Conservation (phyloP, 768 basidiomycete species). For the Pulveroboletus sp. region DNA sequence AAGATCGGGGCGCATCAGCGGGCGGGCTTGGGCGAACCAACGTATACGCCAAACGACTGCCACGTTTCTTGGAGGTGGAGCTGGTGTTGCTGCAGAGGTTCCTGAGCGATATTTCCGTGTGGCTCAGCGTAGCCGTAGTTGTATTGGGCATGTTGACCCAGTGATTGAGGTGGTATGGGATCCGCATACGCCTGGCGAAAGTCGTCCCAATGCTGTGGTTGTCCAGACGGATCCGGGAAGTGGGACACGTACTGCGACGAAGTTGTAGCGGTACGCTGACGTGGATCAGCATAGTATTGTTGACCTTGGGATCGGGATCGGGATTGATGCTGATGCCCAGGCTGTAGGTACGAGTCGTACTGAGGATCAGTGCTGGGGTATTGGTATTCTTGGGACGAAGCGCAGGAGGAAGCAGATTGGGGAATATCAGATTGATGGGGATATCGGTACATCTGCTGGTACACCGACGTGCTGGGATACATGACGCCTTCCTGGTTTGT, state of each 20-base stretch:
- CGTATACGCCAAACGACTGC: conserved; percentile 63
- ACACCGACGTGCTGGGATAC: conserved; percentile 4
- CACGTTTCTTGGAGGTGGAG: conserved; percentile 52
- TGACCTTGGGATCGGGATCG: too few relatives aligned
- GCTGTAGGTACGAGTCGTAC: conserved; percentile 14
- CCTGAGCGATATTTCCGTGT: background rate
- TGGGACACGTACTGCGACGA: conserved; percentile 9
- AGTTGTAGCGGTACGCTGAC: background rate
- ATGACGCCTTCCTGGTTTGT: background rate
- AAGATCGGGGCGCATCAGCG: background rate
- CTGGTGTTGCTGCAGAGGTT: conserved; percentile 13
- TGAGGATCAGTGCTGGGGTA: conserved; percentile 11
- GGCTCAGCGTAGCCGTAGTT: background rate
- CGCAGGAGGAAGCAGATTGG: conserved; percentile 22
- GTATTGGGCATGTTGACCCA: conserved; percentile 3
- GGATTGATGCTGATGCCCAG: conserved; percentile 12
- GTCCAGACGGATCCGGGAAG: conserved; percentile 11
- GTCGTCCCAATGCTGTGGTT: conserved; percentile 15
- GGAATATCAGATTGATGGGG: conserved; percentile 11
- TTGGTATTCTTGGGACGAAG: conserved; percentile 9
- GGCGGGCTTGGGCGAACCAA: conserved; percentile 24
- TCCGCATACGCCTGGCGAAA: conserved; percentile 3
- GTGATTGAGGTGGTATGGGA: background rate
- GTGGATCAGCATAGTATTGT: conserved; percentile 11
- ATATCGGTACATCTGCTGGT: conserved; percentile 1